These are phyloP conservation scores for Suhomyces chickasaworum DNA, from an alignment of 1,139 yeast genomes.

Conservation along the genomic window DNA sequence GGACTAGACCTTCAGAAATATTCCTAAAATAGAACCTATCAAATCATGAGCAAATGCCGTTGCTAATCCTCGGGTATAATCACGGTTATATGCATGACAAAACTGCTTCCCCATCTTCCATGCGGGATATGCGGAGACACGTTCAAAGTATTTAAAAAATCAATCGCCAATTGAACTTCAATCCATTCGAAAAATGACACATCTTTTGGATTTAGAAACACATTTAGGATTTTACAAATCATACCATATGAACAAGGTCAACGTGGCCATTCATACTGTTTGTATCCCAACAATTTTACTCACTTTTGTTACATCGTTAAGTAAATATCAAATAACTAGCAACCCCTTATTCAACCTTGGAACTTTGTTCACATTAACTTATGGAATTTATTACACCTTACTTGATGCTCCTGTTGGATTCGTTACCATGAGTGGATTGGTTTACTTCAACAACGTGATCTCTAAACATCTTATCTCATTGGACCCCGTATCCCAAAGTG, in stretches of 20 bases:
- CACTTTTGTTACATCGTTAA: conserved; percentile 49
- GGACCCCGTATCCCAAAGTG: conserved; percentile 19
- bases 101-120: background rate
- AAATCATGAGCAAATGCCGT: background rate
- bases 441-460: conserved; percentile 46
- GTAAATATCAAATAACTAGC: conserved; percentile 23
- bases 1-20: background rate
- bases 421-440: conserved; percentile 37
- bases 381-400: conserved; percentile 43
- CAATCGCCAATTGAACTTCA: background rate
- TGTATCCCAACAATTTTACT: conserved; percentile 80
- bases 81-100: background rate
- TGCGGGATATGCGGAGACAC: background rate
- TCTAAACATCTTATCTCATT: conserved; percentile 24
- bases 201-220: conserved; percentile 50
- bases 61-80: background rate
- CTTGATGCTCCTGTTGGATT: conserved; percentile 49
- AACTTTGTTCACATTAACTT: conserved; percentile 32
- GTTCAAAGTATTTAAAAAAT: background rate
- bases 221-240: conserved; percentile 83
- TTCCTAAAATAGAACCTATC: background rate
- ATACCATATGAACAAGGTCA: conserved; percentile 70
- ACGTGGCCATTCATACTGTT: conserved; percentile 73
- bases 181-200: conserved; percentile 1
- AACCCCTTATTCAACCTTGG: conserved; percentile 47